Percentiles rank a stretch among this genome's conserved stretches.
Conservation (phyloP, 495 filamentous ascomycete species). For the Daldinia decipiens region DNA sequence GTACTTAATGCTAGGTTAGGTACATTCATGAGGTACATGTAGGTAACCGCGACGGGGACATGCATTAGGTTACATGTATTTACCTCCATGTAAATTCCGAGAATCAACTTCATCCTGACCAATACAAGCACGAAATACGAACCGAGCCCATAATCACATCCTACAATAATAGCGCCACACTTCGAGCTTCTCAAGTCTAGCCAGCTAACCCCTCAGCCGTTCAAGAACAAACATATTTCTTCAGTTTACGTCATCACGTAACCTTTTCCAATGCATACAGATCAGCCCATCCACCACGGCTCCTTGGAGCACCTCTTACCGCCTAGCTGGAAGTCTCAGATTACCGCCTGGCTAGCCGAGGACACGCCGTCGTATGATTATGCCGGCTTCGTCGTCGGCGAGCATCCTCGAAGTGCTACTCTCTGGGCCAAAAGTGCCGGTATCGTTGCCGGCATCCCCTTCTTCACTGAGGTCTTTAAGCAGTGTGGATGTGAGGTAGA, state of each 20-base stretch:
- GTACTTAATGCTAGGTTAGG: too few species aligned
- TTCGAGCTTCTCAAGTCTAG: neutral
- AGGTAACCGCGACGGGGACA: neutral
- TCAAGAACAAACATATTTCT: neutral
- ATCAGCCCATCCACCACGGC: slow-evolving; percentile 68
- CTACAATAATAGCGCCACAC: neutral
- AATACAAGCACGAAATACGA: slow-evolving; percentile 12
- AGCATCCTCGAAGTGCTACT: slow-evolving; percentile 77
- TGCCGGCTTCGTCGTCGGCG: slow-evolving; percentile 95
- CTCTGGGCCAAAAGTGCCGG: slow-evolving; percentile 90
- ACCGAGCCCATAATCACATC: slow-evolving; percentile 2
- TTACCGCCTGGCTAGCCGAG: slow-evolving; percentile 89
- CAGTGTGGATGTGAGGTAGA: slow-evolving; percentile 89
- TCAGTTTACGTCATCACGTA: slow-evolving; percentile 1
- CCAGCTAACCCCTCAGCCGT: neutral
- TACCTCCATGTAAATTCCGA: neutral
- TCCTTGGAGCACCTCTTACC: slow-evolving; percentile 84
- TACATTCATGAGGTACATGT: too few species aligned
- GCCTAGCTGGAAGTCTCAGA: slow-evolving; percentile 79
- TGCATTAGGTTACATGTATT: neutral
- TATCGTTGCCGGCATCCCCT: slow-evolving; percentile 90
- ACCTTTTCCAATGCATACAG: slow-evolving; percentile 37
- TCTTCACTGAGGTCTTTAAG: slow-evolving; percentile 92
- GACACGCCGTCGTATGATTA: slow-evolving; percentile 97
- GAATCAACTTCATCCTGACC: slow-evolving; percentile 30